A percentile compares a stretch with the other conserved stretches of the same genome.
phyloP scores from a whole-genome alignment of 306 rosid species.

The Cotoneaster glaucophyllus region DNA sequence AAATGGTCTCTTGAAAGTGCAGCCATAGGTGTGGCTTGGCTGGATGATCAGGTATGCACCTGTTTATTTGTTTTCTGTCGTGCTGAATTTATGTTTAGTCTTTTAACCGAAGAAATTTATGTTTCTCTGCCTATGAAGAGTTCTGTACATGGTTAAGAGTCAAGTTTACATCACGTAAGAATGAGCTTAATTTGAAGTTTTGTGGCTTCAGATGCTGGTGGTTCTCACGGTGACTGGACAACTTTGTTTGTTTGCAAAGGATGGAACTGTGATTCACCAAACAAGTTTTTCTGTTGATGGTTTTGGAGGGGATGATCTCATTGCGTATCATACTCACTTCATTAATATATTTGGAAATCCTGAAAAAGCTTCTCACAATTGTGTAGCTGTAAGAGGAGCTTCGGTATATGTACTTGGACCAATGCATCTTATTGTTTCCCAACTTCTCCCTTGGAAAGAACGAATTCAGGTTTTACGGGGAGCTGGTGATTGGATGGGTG shows the following conservation, averaged over 20 bases:
- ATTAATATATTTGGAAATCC: constrained; percentile 76
- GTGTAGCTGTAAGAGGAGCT: constrained; percentile 86
- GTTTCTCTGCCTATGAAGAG: not conserved
- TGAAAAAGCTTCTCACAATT: constrained; percentile 89
- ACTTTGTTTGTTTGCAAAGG: constrained; percentile 71
- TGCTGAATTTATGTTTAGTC: constrained; percentile 2
- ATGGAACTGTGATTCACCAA: constrained; percentile 90
- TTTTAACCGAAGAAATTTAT: not conserved
- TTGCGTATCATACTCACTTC: constrained; percentile 79
- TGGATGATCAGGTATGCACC: constrained; percentile 76
- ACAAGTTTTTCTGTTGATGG: constrained; percentile 70
- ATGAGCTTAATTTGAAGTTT: constrained; percentile 14
- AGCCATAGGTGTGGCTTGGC: constrained; percentile 88
- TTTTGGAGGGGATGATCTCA: constrained; percentile 68
- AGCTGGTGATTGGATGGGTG: constrained; percentile 99
- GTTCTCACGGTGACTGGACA: constrained; percentile 75
- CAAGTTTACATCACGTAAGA: constrained; percentile 8
- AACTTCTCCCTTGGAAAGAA: constrained; percentile 98
- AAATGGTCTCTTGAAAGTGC: constrained; percentile 89
- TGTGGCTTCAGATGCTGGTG: constrained; percentile 75
- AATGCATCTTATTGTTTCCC: constrained; percentile 66
- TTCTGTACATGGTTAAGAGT: constrained; percentile 20
- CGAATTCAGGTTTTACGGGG: constrained; percentile 72
- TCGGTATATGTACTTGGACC: constrained; percentile 85
- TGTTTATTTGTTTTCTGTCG: constrained; percentile 9